phyloP scores from a whole-genome alignment of 768 basidiomycete species.

The Plicaturopsis crispa region DNA sequence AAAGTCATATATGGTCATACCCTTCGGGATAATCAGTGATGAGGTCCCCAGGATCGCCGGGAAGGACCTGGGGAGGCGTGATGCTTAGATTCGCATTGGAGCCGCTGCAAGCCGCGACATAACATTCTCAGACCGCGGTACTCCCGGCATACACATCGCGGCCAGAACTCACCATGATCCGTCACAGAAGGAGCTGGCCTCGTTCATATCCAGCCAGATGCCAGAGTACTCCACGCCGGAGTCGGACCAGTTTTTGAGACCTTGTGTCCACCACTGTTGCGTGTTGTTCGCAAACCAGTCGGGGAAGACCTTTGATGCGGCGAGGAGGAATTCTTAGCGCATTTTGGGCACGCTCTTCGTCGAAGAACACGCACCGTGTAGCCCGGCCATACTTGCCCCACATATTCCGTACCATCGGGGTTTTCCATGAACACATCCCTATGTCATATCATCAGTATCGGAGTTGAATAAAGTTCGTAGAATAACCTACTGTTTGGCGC shows the following conservation, averaged over 20 bases:
- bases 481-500: slow-evolving; percentile 44
- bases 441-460: neutral
- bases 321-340: neutral
- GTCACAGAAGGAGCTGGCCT: slow-evolving; percentile 56
- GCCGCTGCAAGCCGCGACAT: slow-evolving; percentile 34
- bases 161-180: slow-evolving; percentile 53
- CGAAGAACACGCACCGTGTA: slow-evolving; percentile 50
- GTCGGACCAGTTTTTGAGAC: slow-evolving; percentile 44
- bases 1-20: slow-evolving; percentile 3
- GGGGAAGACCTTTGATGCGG: slow-evolving; percentile 37
- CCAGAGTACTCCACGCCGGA: slow-evolving; percentile 53
- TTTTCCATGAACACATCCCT: slow-evolving; percentile 73
- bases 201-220: slow-evolving; percentile 70
- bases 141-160: no score
- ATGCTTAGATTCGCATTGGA: slow-evolving; percentile 49
- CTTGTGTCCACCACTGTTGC: slow-evolving; percentile 53
- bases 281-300: slow-evolving; percentile 55
- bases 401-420: slow-evolving; percentile 62
- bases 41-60: slow-evolving; percentile 45
- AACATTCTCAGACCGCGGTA: slow-evolving; percentile 1
- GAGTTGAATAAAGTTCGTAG: neutral
- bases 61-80: slow-evolving; percentile 49
- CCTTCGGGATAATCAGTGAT: slow-evolving; percentile 65
- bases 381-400: slow-evolving; percentile 77
- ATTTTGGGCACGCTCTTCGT: no score